Base-by-base conservation (phyloP, 495 filamentous ascomycete species). In the Penicillium fimorum region DNA sequence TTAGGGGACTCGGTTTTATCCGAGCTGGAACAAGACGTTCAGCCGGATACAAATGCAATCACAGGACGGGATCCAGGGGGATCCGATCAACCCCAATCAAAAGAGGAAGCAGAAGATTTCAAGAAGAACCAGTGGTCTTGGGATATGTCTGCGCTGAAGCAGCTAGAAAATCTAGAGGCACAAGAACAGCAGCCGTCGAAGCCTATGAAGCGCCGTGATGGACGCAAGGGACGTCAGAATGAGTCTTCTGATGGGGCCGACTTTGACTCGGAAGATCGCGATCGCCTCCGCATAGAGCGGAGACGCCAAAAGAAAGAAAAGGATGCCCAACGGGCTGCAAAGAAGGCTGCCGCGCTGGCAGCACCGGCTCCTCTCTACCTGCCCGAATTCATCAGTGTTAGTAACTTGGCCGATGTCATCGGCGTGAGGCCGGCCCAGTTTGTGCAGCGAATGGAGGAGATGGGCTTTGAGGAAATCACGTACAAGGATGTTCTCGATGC, bases 301-400 rank as follows among this genome's bases (percentile, higher is more conserved):
- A 78, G 77, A 57, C 74, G 73, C 33, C 54, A 64, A 53, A 78
- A 81, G 63, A 82, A 78, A 56, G 70, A 70, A 25, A 79, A 73
- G 66, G 68, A 65, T n/a, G 61, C 43, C 42, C 64, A 70, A 43
- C 72, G 74, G 51, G 65, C 65, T 32, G 53, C 48, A 45, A 66
- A 71, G 44, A 73, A 75, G 53, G 65, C 65, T 24, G 54, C 65
- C 32, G 54, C 59, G 8, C 63, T 60, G 17, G 58, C 71, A 20
- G 70, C 79, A 5, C 74, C 84, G 4, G 83, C 77, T 24, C 87
- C 84, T 3, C 84, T 98, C 11, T 80, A 88, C 41, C 77, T 99
- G 1, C 95, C 95, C 0, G 91, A 96, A 61, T 93, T 89, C 59
- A 96, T 97, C 71, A 91, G 85, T 60, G 87, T 97, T 40, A 78